These are phyloP conservation scores for Trichoderma guizhouense DNA, from an alignment of 2,329 filamentous ascomycete species.

Conservation along the genomic window DNA sequence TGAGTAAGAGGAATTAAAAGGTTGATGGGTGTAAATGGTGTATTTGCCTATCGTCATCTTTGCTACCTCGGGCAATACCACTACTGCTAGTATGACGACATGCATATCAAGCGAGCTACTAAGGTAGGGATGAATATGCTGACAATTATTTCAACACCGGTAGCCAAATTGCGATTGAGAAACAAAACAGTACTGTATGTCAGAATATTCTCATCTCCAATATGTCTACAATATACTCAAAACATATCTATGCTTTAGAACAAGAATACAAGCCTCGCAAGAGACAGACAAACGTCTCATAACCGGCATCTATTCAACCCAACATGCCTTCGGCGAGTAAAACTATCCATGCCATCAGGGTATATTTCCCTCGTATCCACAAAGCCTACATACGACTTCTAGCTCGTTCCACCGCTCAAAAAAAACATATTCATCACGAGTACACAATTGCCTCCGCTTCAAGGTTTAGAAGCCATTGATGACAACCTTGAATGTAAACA, in stretches of 20 bases:
- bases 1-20: neutral
- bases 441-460: neutral
- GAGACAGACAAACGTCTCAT: neutral
- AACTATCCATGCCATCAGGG: neutral
- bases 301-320: neutral
- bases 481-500: neutral
- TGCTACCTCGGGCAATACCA: neutral
- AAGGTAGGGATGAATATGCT: neutral
- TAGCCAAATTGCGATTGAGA: neutral
- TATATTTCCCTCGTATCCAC: constrained; percentile 1
- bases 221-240: neutral
- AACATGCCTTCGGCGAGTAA: neutral
- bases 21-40: neutral
- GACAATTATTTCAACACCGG: neutral
- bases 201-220: neutral
- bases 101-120: neutral
- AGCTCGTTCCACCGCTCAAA: neutral
- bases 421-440: neutral
- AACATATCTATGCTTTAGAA: neutral
- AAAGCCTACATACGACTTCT: neutral
- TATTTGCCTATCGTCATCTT: neutral
- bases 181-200: neutral
- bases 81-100: neutral
- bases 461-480: neutral
- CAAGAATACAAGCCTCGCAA: neutral